Percentiles rank a stretch among this genome's conserved stretches.
phyloP scores from a whole-genome alignment of 2,329 filamentous ascomycete species.

The Pseudocercospora crystallina region DNA sequence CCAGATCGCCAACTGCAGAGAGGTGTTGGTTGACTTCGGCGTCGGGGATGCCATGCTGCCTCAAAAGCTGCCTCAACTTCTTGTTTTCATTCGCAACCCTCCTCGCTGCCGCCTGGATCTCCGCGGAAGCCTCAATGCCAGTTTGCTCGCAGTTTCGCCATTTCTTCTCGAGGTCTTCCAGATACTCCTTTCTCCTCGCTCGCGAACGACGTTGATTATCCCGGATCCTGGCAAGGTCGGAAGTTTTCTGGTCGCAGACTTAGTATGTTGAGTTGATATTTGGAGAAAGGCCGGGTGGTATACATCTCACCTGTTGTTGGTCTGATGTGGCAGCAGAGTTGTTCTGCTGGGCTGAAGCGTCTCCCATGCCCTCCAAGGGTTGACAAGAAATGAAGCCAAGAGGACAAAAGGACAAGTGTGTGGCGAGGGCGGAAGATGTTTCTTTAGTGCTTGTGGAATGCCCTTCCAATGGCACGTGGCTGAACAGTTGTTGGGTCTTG shows the following conservation, averaged over 20 bases:
- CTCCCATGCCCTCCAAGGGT: too few relatives aligned
- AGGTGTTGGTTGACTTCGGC: slow-evolving; percentile 45
- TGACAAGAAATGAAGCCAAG: too few relatives aligned
- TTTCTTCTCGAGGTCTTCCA: slow-evolving; percentile 67
- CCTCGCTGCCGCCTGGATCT: slow-evolving; percentile 69
- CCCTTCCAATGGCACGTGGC: too few relatives aligned
- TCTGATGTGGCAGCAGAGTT: too few relatives aligned
- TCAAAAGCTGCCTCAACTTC: slow-evolving; percentile 60
- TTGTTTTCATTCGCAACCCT: slow-evolving; percentile 69
- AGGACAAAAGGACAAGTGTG: too few relatives aligned
- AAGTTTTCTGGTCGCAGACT: slow-evolving; percentile 1
- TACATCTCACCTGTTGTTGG: too few relatives aligned
- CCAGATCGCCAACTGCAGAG: neutral
- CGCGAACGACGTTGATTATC: slow-evolving; percentile 78
- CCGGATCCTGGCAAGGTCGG: slow-evolving; percentile 60
- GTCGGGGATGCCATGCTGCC: slow-evolving; percentile 58
- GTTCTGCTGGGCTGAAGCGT: too few relatives aligned
- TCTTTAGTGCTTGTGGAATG: too few relatives aligned
- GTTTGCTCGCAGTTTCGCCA: slow-evolving; percentile 62
- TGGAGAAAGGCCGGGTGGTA: too few relatives aligned
- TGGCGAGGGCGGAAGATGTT: too few relatives aligned
- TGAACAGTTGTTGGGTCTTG: too few relatives aligned
- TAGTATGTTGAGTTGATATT: too few relatives aligned
- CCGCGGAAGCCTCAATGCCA: slow-evolving; percentile 67
- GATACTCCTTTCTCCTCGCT: slow-evolving; percentile 70